phyloP scores from a whole-genome alignment of 768 basidiomycete genomes.

The Lactarius evosmus region DNA sequence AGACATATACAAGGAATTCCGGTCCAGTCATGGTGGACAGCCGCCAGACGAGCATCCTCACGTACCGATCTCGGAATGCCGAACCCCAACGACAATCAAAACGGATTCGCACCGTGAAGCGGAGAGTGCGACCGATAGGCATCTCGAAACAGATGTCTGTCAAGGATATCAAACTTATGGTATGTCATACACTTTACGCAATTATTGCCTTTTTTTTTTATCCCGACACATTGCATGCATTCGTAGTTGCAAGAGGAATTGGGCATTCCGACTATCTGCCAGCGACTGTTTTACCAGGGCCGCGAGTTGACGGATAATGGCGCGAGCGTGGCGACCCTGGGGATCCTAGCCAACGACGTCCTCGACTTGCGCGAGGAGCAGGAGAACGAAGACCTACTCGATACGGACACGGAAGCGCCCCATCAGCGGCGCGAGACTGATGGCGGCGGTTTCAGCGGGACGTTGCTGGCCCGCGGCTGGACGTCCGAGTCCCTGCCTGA shows the following conservation, averaged over 20 bases:
- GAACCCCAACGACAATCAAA: conserved; percentile 59
- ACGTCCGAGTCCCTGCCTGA: conserved; percentile 33
- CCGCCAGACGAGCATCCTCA: conserved; percentile 30
- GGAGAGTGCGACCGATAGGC: conserved; percentile 49
- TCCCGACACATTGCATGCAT: not conserved
- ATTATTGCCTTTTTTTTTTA: conserved; percentile 6
- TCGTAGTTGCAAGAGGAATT: conserved; percentile 58
- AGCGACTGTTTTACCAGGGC: conserved; percentile 61
- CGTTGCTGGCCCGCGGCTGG: conserved; percentile 51
- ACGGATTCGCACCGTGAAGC: conserved; percentile 58
- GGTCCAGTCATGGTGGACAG: conserved; percentile 18
- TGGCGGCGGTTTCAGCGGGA: conserved; percentile 70
- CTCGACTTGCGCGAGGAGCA: conserved; percentile 63
- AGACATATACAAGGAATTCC: conserved; percentile 31
- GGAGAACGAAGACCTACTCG: conserved; percentile 54
- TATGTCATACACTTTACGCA: conserved; percentile 35
- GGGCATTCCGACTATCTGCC: conserved; percentile 71
- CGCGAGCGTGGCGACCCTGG: conserved; percentile 49
- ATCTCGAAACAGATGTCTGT: conserved; percentile 66
- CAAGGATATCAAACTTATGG: conserved; percentile 75
- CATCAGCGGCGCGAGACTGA: conserved; percentile 50
- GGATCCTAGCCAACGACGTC: conserved; percentile 55
- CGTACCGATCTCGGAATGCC: conserved; percentile 41
- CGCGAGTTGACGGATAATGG: conserved; percentile 64
- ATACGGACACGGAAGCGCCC: conserved; percentile 43